Evolutionary conservation across 345 rosid genomes (phyloP), one percentile per base, ranked within the genome.

Genomic region (Clarkia xantiana): DNA sequence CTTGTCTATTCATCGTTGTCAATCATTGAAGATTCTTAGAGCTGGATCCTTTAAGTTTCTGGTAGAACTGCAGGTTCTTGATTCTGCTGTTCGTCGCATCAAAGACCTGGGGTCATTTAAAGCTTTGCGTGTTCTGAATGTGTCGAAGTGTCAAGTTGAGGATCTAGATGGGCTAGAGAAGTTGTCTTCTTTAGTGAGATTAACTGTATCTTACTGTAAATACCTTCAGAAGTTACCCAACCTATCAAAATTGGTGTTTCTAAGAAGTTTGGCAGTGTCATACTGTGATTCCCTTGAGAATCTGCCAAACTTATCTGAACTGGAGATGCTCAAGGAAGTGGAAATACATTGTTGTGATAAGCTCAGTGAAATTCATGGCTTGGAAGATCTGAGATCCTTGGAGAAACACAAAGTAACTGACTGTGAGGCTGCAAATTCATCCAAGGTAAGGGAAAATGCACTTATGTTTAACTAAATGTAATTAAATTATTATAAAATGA

Each of bases 131-230:
- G 15, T 49, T n/a, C 36, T 49, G 40, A 25, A 17, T 4, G 14
- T 49, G 5, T 49, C 53, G 17, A 49, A 49, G 17, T 49, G 53
- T 25, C 39, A 17, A 16, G 7, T 49, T 15, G 17, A 25, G 34
- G 9, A 8, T 6, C 53, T 80, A 47, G 78, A 79, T 18, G 87
- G 94, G 22, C 82, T 81, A 29, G 72, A 75, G 49, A 1, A 12
- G 1, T 56, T 57, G 4, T 7, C 40, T 43, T 18, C 13, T 36
- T 12, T 64, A 39, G n/a, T 11, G 12, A 7, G 45, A 18, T 43
- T 41, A 9, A 40, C 41, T 34, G 11, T 6, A 11, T 40, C 53
- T n/a, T 36, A 3, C 12, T 58, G 29, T 44, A 39, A 44, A n/a
- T n/a, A 44, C 18, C 47, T 44, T 8, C 10, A 8, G 18, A 18